phyloP scores from a whole-genome alignment of 495 filamentous ascomycete genomes.

The Antarctomyces pellizariae region DNA sequence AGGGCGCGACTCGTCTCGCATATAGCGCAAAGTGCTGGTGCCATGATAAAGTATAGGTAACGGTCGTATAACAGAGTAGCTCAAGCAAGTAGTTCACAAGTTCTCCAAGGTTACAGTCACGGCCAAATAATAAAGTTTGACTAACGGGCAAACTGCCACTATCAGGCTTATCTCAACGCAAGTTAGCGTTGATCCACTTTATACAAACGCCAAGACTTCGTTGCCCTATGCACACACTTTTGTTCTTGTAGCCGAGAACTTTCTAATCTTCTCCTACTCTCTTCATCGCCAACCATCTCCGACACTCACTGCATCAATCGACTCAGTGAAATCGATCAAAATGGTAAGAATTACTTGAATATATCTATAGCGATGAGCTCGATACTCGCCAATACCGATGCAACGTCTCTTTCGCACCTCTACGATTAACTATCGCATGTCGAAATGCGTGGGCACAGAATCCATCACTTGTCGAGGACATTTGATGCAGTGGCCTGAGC shows the following conservation, averaged over 20 bases:
- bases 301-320: conserved; percentile 10
- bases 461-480: conserved; percentile 26
- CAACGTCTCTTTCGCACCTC: conserved; percentile 12
- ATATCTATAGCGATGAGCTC: conserved; percentile 7
- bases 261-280: conserved; percentile 1
- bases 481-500: conserved; percentile 67
- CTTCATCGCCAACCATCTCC: conserved; percentile 11
- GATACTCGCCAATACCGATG: too few relatives aligned
- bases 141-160: background rate
- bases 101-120: background rate
- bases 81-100: background rate
- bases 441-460: conserved; percentile 21
- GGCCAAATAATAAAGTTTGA: background rate
- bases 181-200: background rate
- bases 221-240: background rate
- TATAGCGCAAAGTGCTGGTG: conserved; percentile 36
- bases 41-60: conserved; percentile 15
- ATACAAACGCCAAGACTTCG: background rate
- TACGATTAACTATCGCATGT: conserved; percentile 16
- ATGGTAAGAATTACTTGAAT: conserved; percentile 12
- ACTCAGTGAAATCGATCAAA: conserved; percentile 12
- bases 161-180: background rate
- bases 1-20: conserved; percentile 60
- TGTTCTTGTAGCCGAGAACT: conserved; percentile 4
- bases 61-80: background rate